phyloP scores from a whole-genome alignment of 2,329 filamentous ascomycete species.

The Gaeumannomyces tritici region DNA sequence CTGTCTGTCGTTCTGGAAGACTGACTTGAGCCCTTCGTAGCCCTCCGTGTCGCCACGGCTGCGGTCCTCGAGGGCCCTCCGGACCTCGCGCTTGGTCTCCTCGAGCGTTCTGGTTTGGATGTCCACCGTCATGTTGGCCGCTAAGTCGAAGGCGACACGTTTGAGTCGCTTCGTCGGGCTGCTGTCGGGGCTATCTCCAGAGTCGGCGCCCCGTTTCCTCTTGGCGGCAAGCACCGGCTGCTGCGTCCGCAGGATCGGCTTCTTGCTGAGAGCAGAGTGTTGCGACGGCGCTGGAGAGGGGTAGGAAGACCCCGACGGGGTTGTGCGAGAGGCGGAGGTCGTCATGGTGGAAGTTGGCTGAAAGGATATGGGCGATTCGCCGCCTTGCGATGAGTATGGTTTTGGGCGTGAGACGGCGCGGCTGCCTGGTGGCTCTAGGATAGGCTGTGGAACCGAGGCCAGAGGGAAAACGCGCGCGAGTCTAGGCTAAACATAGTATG shows the following conservation, averaged over 20 bases:
- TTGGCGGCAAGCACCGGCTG: conserved; percentile 33
- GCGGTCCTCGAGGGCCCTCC: conserved; percentile 46
- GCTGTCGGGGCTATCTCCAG: conserved; percentile 27
- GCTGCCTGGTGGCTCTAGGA: neutral
- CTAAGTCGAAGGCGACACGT: conserved; percentile 47
- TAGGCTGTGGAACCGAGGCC: neutral
- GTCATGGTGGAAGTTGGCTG: neutral
- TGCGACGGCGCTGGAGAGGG: neutral
- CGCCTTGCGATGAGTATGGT: neutral
- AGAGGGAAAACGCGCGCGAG: neutral
- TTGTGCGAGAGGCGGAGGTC: neutral
- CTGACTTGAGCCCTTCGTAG: conserved; percentile 51
- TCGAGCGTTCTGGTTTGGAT: conserved; percentile 42
- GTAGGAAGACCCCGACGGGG: neutral
- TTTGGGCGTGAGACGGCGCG: neutral
- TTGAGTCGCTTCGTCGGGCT: conserved; percentile 44
- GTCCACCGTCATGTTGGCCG: conserved; percentile 46
- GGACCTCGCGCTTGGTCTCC: conserved; percentile 45
- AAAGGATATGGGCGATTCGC: neutral
- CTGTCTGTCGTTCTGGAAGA: conserved; percentile 42
- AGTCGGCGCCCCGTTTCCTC: conserved; percentile 33
- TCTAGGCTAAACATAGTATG: neutral
- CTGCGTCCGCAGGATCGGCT: conserved; percentile 42
- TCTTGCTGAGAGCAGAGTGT: conserved; percentile 24
- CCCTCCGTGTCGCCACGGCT: conserved; percentile 46